A percentile compares a stretch with the other conserved stretches of the same genome.
phyloP scores from a whole-genome alignment of 2,329 filamentous ascomycete genomes.

The Domatiomyces catenatus region DNA sequence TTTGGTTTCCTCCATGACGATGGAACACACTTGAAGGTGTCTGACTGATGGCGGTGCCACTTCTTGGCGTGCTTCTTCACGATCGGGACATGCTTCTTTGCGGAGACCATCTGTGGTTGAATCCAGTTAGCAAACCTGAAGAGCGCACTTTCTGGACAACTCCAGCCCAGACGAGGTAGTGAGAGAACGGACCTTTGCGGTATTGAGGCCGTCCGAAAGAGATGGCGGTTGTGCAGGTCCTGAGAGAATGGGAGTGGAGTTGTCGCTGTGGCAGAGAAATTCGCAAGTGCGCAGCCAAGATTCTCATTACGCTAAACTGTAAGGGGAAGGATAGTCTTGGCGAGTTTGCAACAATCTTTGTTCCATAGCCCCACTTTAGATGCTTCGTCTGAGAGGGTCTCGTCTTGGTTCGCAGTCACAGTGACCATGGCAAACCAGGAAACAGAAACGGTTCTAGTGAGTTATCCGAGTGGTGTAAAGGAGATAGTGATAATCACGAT shows the following conservation, averaged over 20 bases:
- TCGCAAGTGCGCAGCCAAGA: background rate
- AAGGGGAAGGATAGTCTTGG: background rate
- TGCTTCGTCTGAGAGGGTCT: no score
- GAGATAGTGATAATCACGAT: slow-evolving; percentile 31
- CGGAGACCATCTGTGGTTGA: slow-evolving; percentile 70
- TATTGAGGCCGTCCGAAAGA: slow-evolving; percentile 25
- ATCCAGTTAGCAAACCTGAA: background rate
- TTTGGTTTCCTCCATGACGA: slow-evolving; percentile 97
- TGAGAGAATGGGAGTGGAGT: background rate
- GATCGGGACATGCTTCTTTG: slow-evolving; percentile 98
- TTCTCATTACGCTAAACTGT: background rate
- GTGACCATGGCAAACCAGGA: background rate
- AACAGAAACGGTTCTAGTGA: background rate
- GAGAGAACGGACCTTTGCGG: slow-evolving; percentile 28
- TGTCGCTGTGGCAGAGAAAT: background rate
- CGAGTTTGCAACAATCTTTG: background rate
- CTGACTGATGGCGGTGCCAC: slow-evolving; percentile 96
- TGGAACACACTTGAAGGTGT: slow-evolving; percentile 86
- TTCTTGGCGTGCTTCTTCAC: slow-evolving; percentile 98
- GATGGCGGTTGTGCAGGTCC: slow-evolving; percentile 25
- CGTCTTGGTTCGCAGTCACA: background rate
- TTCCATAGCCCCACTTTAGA: background rate
- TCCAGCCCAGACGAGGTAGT: background rate
- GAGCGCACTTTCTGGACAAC: background rate
- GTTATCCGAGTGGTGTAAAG: background rate